These are phyloP conservation scores for Camelina sativa DNA, from an alignment of 345 rosid species.

Conservation along the genomic window DNA sequence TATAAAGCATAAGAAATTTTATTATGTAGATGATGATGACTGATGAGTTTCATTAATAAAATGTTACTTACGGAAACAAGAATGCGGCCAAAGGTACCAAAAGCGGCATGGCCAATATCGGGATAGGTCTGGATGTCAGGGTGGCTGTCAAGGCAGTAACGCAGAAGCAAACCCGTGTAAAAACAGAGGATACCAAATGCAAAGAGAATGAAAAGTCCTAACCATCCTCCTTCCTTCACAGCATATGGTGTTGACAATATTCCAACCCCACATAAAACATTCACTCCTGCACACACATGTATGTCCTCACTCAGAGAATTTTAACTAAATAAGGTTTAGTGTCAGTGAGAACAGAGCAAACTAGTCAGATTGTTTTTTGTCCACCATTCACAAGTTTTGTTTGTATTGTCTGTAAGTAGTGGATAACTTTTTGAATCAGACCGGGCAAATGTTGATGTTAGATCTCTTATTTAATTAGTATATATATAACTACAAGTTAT, in stretches of 20 bases:
- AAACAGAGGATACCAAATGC: conserved; percentile 74
- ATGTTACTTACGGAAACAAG: conserved; percentile 70
- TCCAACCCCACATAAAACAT: conserved; percentile 97
- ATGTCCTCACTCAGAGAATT: background rate
- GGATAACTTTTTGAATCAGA: background rate
- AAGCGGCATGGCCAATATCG: conserved; percentile 94
- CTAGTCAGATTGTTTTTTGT: background rate
- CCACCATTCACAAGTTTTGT: background rate
- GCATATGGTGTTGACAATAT: conserved; percentile 92
- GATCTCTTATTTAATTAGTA: background rate
- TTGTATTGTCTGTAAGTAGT: background rate
- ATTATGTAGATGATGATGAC: conserved; percentile 11
- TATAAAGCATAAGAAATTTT: too few relatives aligned
- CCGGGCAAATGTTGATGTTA: background rate
- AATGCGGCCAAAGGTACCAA: conserved; percentile 72
- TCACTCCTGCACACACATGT: conserved; percentile 60
- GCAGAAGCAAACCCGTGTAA: conserved; percentile 87
- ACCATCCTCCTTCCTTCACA: conserved; percentile 94
- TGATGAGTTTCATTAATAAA: background rate
- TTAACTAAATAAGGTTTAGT: background rate
- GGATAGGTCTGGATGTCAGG: conserved; percentile 92
- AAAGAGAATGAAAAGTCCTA: conserved; percentile 64
- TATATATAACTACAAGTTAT: background rate
- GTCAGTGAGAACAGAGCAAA: background rate
- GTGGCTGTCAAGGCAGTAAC: conserved; percentile 83